These are phyloP conservation scores for Limnomonas spitsbergensis DNA, from an alignment of 139 green algal genomes.

Conservation along the genomic window DNA sequence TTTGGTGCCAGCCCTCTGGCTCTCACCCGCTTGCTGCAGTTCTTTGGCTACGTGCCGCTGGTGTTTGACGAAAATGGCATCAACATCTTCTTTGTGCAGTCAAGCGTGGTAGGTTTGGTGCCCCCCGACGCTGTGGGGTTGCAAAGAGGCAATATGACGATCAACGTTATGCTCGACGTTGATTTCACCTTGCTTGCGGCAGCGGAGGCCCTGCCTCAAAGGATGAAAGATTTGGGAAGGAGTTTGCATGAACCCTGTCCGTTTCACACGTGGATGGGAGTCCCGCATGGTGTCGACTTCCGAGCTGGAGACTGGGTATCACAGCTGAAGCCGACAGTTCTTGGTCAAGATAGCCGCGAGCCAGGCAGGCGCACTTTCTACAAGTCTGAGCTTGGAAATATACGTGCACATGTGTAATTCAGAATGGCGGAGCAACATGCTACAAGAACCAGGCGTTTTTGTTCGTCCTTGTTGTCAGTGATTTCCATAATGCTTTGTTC, in stretches of 20 bases:
- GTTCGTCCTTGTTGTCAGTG: too few species aligned
- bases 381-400: too few species aligned
- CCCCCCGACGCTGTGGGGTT: neutral
- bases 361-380: too few species aligned
- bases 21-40: neutral
- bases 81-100: neutral
- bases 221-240: neutral
- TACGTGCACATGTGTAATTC: too few species aligned
- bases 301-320: neutral
- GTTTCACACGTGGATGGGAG: neutral
- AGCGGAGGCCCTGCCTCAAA: neutral
- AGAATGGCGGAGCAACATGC: too few species aligned
- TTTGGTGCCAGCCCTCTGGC: neutral
- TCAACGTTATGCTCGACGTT: neutral
- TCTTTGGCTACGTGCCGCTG: neutral
- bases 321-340: neutral
- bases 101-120: neutral
- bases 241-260: neutral
- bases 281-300: neutral
- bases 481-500: too few species aligned
- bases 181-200: neutral
- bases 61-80: neutral
- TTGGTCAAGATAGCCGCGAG: too few species aligned
- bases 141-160: neutral
- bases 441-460: too few species aligned